These are phyloP conservation scores for Pestalotiopsis fici DNA, from an alignment of 2,329 filamentous ascomycete genomes.

Conservation along the genomic window DNA sequence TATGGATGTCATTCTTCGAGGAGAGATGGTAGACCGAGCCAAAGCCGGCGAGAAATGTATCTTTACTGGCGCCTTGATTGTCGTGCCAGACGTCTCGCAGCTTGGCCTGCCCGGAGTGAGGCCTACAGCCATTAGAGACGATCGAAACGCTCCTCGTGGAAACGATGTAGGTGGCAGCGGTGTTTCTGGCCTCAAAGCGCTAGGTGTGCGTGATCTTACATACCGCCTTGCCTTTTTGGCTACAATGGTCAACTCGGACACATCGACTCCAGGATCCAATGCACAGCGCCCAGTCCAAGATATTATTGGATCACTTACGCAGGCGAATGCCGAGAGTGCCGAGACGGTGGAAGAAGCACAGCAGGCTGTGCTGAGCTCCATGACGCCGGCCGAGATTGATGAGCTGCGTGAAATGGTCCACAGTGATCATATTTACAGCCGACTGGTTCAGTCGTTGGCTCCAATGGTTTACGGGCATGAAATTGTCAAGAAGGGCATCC, in stretches of 20 bases:
- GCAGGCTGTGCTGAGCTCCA: constrained; percentile 80
- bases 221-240: constrained; percentile 96
- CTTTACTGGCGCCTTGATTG: constrained; percentile 93
- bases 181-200: constrained; percentile 83
- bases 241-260: constrained; percentile 93
- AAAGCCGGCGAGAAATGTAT: constrained; percentile 98
- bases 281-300: constrained; percentile 78
- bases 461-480: constrained; percentile 98
- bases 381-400: constrained; percentile 85
- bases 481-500: constrained; percentile 94
- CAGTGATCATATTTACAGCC: constrained; percentile 90
- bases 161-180: constrained; percentile 82
- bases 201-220: constrained; percentile 93
- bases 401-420: constrained; percentile 93
- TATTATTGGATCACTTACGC: constrained; percentile 81
- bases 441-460: constrained; percentile 89
- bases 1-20: constrained; percentile 93
- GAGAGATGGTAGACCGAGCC: constrained; percentile 95
- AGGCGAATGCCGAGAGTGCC: constrained; percentile 67
- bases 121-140: constrained; percentile 83
- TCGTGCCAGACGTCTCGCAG: constrained; percentile 95
- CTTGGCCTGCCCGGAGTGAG: constrained; percentile 84
- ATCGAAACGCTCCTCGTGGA: constrained; percentile 64
- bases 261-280: constrained; percentile 74
- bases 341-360: constrained; percentile 84